These are phyloP conservation scores for Cutaneotrichosporon spelunceum DNA, from an alignment of 1,284 basidiomycete species.

Conservation along the genomic window DNA sequence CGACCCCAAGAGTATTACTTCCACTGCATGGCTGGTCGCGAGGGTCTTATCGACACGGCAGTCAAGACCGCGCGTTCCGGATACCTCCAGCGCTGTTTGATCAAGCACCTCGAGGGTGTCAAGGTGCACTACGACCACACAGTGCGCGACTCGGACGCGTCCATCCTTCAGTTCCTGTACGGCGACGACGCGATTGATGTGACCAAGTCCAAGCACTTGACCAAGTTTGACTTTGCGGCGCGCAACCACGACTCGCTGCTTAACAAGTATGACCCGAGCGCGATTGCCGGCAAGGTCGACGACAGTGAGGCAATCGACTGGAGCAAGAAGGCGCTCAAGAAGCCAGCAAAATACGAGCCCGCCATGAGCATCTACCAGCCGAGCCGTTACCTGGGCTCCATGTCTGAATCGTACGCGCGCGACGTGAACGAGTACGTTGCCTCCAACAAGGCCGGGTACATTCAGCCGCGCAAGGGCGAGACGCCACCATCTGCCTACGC, in stretches of 20 bases:
- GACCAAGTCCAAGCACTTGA: slow-evolving; percentile 86
- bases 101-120: slow-evolving; percentile 97
- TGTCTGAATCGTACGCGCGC: slow-evolving; percentile 87
- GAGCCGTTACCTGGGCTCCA: slow-evolving; percentile 76
- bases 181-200: slow-evolving; percentile 98
- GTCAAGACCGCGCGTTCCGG: slow-evolving; percentile 99
- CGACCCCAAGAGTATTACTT: slow-evolving; percentile 99
- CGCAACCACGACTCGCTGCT: slow-evolving; percentile 80
- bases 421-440: slow-evolving; percentile 78
- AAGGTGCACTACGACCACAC: slow-evolving; percentile 98
- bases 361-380: slow-evolving; percentile 75
- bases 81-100: slow-evolving; percentile 95
- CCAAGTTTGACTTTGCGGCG: slow-evolving; percentile 88
- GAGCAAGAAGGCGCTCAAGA: slow-evolving; percentile 89
- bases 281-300: slow-evolving; percentile 62
- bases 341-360: slow-evolving; percentile 65
- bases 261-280: slow-evolving; percentile 67
- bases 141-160: slow-evolving; percentile 89
- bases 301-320: slow-evolving; percentile 67
- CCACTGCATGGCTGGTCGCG: slow-evolving; percentile 98
- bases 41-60: slow-evolving; percentile 98
- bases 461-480: slow-evolving; percentile 59
- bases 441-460: slow-evolving; percentile 70
- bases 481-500: slow-evolving; percentile 49
- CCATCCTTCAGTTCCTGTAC: slow-evolving; percentile 94